Base-by-base conservation (phyloP, 371 early-diverging fungal species). In the Chytridiales sp. region DNA sequence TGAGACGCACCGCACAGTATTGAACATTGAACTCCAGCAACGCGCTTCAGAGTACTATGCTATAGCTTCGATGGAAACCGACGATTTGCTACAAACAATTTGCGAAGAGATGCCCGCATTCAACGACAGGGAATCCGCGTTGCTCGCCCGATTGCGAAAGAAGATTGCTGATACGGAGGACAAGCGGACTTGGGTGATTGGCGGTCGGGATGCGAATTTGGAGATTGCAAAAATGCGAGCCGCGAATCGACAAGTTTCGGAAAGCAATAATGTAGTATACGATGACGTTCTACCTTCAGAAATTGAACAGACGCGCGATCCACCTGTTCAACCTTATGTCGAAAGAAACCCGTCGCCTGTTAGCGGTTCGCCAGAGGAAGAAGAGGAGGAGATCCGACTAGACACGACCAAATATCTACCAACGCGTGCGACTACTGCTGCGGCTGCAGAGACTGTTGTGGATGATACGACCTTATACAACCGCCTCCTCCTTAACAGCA, bases 41-140 rank as follows among this genome's bases (percentile, higher is more conserved):
- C 85, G 98, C 36, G 96, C 97, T 0, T 90, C 90, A 61, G 98
- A 98, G 73, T 98, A 97, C 74, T 81, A 94, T 43, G 83, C 92
- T 1, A 78, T 98, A 41, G 86, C 87, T 11, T 87, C 85, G 0
- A 75, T 87, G 76, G 86, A 89, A 2, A 83, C 85, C 17, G 93
- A 93, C 21, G 93, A 91, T n/a, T 74, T 97, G 53, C 67, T 98
- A 6, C 90, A 91, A 43, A 87, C 88, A 0, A 90, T 95, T 22
- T 95, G 94, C 64, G 97, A 95, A 56, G 94, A 95, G 67, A 95
- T 97, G 93, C 97, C 97, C 24, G 92, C 92, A 22, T 95, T 91
- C 80, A 92, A 94, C 0, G 94, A 93, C 66, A 85, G 94, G 19
- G 93, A 94, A 69, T 94, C 95, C 0, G 90, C 94, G 0, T 69